phyloP scores from a whole-genome alignment of 371 early-diverging fungal species.

The Mucor mucedo region DNA sequence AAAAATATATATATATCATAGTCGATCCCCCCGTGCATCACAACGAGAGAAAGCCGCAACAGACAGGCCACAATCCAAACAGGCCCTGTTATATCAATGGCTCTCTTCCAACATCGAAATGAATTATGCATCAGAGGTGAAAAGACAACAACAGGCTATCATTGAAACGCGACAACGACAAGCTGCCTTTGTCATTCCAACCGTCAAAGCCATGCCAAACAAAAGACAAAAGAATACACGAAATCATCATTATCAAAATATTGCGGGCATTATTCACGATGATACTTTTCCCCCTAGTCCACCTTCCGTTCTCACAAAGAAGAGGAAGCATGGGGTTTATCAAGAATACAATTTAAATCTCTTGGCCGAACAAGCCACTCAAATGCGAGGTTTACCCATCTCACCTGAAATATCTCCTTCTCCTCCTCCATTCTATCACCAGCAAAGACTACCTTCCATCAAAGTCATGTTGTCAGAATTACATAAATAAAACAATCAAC shows the following conservation, averaged over 20 bases:
- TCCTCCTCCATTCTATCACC: constrained; percentile 14
- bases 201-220: not conserved
- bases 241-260: not conserved
- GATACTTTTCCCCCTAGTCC: constrained; percentile 18
- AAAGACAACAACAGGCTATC: constrained; percentile 50
- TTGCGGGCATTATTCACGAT: constrained; percentile 8
- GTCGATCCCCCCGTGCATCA: not conserved
- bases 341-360: constrained; percentile 37
- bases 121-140: constrained; percentile 7
- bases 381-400: constrained; percentile 36
- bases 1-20: not conserved
- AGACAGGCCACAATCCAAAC: not conserved
- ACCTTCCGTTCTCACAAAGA: not conserved
- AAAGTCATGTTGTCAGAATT: constrained; percentile 25
- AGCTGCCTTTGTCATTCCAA: constrained; percentile 14
- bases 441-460: constrained; percentile 25
- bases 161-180: constrained; percentile 46
- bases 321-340: not conserved
- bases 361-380: constrained; percentile 50
- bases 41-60: not conserved
- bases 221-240: constrained; percentile 8
- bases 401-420: constrained; percentile 30
- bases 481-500: not conserved
- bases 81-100: constrained; percentile 10
- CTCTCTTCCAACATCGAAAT: constrained; percentile 13